These are phyloP conservation scores for Fusarium pilosicola DNA, from an alignment of 2,329 filamentous ascomycete genomes.

Conservation along the genomic window DNA sequence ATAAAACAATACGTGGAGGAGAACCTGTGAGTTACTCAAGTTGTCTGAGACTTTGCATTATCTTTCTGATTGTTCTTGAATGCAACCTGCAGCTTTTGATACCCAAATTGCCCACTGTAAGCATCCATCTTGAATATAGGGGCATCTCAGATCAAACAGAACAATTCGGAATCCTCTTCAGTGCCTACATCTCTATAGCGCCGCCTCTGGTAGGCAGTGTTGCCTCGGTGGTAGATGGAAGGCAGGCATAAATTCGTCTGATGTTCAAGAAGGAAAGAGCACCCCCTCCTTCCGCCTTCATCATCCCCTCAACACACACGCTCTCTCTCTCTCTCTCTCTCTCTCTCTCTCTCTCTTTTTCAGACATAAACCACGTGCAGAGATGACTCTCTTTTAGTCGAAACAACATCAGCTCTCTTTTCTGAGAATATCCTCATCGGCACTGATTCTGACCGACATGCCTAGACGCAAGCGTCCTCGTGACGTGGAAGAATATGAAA, in stretches of 20 bases:
- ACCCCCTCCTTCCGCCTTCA: neutral
- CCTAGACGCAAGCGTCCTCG: neutral
- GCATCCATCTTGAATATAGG: neutral
- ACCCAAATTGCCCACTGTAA: neutral
- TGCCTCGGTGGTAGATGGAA: neutral
- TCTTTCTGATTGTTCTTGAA: neutral
- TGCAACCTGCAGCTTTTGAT: neutral
- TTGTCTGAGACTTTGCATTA: neutral
- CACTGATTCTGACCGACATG: neutral
- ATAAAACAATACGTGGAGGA: too few species aligned
- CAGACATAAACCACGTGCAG: too few species aligned
- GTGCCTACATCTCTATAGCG: fast-evolving
- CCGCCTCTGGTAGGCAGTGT: neutral
- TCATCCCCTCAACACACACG: neutral
- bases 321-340: too few species aligned
- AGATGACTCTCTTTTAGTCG: neutral
- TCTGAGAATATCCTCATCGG: neutral
- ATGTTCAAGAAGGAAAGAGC: neutral
- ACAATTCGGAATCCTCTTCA: neutral
- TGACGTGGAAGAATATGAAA: neutral
- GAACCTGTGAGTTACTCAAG: too few species aligned
- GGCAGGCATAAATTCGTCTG: neutral
- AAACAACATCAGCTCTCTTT: neutral
- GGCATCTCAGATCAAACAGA: neutral
- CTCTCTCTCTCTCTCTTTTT: too few species aligned